A percentile compares a stretch with the other conserved stretches of the same genome.
phyloP scores from a whole-genome alignment of 2,329 filamentous ascomycete genomes.

The Albifimbria verrucaria region DNA sequence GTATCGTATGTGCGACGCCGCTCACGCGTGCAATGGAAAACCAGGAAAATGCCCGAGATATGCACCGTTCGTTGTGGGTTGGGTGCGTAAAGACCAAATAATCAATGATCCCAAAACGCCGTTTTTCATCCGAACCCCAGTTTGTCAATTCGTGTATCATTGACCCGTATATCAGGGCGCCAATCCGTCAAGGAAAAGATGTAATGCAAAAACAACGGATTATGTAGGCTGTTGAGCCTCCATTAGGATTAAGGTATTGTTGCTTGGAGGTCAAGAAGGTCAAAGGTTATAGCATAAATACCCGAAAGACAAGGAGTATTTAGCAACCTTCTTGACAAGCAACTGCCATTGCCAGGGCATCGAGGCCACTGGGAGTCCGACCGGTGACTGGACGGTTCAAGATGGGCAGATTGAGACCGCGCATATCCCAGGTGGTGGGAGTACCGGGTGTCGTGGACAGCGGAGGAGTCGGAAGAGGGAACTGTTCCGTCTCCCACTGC shows the following conservation, averaged over 20 bases:
- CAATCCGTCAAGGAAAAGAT: not conserved
- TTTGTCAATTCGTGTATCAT: not conserved
- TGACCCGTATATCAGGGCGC: not conserved
- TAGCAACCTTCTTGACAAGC: conserved; percentile 45
- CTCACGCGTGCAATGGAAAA: not conserved
- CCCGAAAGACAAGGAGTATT: not conserved
- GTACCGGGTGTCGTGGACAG: conserved; percentile 32
- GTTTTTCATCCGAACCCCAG: not conserved
- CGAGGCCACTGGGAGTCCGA: conserved; percentile 48
- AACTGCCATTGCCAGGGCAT: conserved; percentile 52
- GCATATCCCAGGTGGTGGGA: conserved; percentile 43
- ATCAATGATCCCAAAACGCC: not conserved
- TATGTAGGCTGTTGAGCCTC: not conserved
- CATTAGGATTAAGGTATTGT: not conserved
- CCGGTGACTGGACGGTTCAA: conserved; percentile 39
- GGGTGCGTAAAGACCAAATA: not conserved
- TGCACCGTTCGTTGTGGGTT: not conserved
- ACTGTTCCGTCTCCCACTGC: conserved; percentile 40
- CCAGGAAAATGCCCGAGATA: no score
- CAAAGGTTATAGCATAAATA: no score
- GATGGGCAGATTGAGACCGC: conserved; percentile 40
- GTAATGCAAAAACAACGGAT: not conserved
- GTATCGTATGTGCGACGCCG: not conserved
- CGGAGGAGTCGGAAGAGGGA: conserved; percentile 29
- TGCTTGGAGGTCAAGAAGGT: no score